Percentiles rank a stretch among this genome's conserved stretches.
These are phyloP conservation scores for Aspergillus cristatus DNA, from an alignment of 495 filamentous ascomycete genomes.

Conservation along the genomic window DNA sequence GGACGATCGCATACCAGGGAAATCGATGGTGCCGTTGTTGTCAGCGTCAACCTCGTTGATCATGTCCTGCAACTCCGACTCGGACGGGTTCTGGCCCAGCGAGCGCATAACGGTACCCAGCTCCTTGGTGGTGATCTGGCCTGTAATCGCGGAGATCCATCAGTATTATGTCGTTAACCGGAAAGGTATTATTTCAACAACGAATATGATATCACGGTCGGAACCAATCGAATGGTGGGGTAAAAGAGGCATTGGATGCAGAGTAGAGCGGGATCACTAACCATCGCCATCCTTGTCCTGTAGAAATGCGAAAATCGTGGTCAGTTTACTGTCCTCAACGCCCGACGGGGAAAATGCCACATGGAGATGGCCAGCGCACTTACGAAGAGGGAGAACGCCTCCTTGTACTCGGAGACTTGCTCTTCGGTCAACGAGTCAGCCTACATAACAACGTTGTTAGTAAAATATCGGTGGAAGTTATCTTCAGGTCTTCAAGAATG, in stretches of 20 bases:
- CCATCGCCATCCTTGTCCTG: slow-evolving; percentile 99
- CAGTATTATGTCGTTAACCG: not conserved
- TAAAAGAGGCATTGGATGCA: slow-evolving; percentile 1
- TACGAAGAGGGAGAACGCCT: slow-evolving; percentile 99
- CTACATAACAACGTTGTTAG: slow-evolving; percentile 34
- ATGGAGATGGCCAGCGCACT: slow-evolving; percentile 26
- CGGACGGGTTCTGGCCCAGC: slow-evolving; percentile 97
- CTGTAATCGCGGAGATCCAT: slow-evolving; percentile 33
- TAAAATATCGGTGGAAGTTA: slow-evolving; percentile 5
- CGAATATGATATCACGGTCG: not conserved
- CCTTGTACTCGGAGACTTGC: slow-evolving; percentile 99
- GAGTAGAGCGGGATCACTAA: slow-evolving; percentile 47
- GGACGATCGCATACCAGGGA: slow-evolving; percentile 62
- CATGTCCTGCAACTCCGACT: slow-evolving; percentile 99
- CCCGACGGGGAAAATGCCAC: too few relatives aligned
- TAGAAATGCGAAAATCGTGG: slow-evolving; percentile 13
- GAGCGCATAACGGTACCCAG: slow-evolving; percentile 99
- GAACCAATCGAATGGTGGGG: not conserved
- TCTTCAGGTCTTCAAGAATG: too few relatives aligned
- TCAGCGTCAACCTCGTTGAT: slow-evolving; percentile 99
- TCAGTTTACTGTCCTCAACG: too few relatives aligned
- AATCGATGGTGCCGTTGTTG: slow-evolving; percentile 99
- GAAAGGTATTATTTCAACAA: not conserved
- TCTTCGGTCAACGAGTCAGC: slow-evolving; percentile 95
- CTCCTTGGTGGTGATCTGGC: slow-evolving; percentile 99